Conservation (phyloP, 2,329 filamentous ascomycete species). For the Daldinia eschscholtzii region DNA sequence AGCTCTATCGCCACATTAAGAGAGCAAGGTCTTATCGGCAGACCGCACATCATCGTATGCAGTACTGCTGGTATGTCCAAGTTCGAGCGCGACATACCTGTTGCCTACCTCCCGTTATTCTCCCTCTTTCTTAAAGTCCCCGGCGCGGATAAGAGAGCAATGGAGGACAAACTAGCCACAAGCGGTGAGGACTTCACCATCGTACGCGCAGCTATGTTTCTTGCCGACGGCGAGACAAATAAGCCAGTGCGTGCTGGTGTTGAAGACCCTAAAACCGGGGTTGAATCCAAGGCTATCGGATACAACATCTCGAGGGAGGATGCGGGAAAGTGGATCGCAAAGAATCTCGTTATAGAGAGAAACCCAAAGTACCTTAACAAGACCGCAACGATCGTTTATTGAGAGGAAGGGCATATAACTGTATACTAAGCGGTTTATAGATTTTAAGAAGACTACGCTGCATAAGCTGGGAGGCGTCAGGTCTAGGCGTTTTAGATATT, state of each 20-base stretch:
- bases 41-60: slow-evolving; percentile 56
- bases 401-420: neutral
- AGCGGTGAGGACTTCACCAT: slow-evolving; percentile 54
- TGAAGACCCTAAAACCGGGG: slow-evolving; percentile 52
- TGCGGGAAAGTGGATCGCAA: slow-evolving; percentile 61
- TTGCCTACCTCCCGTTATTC: slow-evolving; percentile 60
- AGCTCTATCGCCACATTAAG: slow-evolving; percentile 54
- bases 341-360: slow-evolving; percentile 53
- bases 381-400: slow-evolving; percentile 55
- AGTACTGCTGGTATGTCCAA: slow-evolving; percentile 60
- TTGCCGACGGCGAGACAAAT: slow-evolving; percentile 50
- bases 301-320: slow-evolving; percentile 63
- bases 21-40: slow-evolving; percentile 33
- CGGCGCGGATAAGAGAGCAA: slow-evolving; percentile 62
- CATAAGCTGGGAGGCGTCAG: neutral
- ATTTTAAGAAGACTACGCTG: neutral
- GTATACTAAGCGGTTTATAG: neutral
- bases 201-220: slow-evolving; percentile 54
- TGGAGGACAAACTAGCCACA: slow-evolving; percentile 56
- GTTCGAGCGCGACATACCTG: slow-evolving; percentile 58
- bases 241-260: slow-evolving; percentile 56
- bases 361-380: slow-evolving; percentile 52
- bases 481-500: neutral
- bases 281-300: slow-evolving; percentile 54
- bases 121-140: slow-evolving; percentile 56